Evolutionary conservation across 129 eudicot species (phyloP).

Genomic region (Heracleum sosnowskyi): DNA sequence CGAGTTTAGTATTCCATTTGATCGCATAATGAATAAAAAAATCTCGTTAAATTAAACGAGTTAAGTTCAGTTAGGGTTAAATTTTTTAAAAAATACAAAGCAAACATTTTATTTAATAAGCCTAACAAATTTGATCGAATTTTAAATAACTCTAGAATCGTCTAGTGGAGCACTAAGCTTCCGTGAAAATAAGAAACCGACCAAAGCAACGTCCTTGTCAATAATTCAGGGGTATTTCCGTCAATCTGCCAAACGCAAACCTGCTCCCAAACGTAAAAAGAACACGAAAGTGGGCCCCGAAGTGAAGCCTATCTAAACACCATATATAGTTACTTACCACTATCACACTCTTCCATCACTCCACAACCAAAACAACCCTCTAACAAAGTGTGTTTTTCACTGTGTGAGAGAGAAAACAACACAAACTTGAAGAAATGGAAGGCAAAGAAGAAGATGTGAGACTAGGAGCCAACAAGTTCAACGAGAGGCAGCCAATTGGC

Average conservation of each 20-base stretch:
- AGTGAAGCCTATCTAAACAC: neutral
- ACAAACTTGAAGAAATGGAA: slow-evolving; percentile 30
- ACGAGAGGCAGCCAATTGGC: slow-evolving; percentile 49
- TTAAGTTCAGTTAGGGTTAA: no score
- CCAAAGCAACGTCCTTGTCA: slow-evolving; percentile 29
- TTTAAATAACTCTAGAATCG: no score
- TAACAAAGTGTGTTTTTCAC: neutral
- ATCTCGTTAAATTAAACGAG: no score
- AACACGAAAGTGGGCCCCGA: slow-evolving; percentile 17
- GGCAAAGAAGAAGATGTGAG: slow-evolving; percentile 51
- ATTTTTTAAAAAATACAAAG: no score
- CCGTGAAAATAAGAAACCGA: slow-evolving; percentile 11
- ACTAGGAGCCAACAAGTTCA: slow-evolving; percentile 60
- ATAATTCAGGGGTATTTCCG: slow-evolving; percentile 13
- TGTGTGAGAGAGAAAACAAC: neutral
- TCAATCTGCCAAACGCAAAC: neutral
- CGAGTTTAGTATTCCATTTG: no score
- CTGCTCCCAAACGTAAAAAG: neutral
- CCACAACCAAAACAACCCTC: slow-evolving; percentile 2
- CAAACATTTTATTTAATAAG: no score
- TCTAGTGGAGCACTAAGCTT: no score
- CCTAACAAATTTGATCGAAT: no score
- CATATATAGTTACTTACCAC: slow-evolving; percentile 31
- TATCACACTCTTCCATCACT: slow-evolving; percentile 19
- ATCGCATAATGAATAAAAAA: no score